phyloP scores from a whole-genome alignment of 306 rosid species.

The Trifolium pratense region DNA sequence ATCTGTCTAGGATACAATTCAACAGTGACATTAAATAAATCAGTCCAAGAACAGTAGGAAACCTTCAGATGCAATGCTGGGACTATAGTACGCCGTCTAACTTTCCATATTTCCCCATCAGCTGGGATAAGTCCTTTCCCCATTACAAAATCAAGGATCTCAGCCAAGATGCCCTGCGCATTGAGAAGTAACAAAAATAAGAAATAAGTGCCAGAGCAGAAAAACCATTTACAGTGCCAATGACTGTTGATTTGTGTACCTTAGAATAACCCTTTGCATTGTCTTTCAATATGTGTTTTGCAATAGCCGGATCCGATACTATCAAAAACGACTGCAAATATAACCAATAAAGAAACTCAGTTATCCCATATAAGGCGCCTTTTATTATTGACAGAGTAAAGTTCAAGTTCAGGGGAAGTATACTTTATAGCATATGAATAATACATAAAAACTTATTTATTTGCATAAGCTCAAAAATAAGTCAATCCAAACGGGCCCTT shows the following conservation, averaged over 20 bases:
- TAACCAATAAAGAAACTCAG: constrained; percentile 36
- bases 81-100: constrained; percentile 84
- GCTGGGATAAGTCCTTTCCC: constrained; percentile 99
- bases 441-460: no score
- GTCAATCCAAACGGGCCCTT: no score
- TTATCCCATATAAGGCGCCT: constrained; percentile 15
- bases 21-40: constrained; percentile 14
- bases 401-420: not conserved
- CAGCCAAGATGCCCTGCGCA: constrained; percentile 95
- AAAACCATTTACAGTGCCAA: not conserved
- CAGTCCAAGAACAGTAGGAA: constrained; percentile 37
- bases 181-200: constrained; percentile 30
- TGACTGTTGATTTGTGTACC: constrained; percentile 51
- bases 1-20: constrained; percentile 35
- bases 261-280: constrained; percentile 95
- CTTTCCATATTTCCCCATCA: constrained; percentile 96
- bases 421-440: no score
- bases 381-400: not conserved
- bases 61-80: constrained; percentile 96
- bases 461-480: no score
- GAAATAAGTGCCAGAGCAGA: constrained; percentile 13
- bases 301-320: constrained; percentile 94
- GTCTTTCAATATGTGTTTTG: constrained; percentile 83
- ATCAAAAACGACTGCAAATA: constrained; percentile 86
- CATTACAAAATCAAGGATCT: constrained; percentile 95